Conservation (phyloP, 345 rosid genomes). For the Anacardium occidentale region DNA sequence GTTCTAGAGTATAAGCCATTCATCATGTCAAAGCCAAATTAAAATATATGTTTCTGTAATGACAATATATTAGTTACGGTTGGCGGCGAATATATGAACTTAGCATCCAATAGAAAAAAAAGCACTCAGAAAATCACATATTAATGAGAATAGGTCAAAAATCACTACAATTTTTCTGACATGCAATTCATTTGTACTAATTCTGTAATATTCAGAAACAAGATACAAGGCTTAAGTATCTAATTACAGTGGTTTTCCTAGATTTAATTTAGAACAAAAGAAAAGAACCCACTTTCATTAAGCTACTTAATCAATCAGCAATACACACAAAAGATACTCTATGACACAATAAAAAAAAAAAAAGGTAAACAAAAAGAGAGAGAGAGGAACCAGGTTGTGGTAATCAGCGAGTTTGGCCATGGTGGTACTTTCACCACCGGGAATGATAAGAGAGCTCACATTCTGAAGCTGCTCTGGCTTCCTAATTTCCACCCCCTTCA, state of each 20-base stretch:
- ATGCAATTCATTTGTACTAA: background rate
- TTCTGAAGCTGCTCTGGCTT: constrained; percentile 75
- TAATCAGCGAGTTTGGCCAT: constrained; percentile 97
- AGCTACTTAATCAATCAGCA: background rate
- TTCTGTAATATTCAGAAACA: too few relatives aligned
- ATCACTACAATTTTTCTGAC: background rate
- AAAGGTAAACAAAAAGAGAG: background rate
- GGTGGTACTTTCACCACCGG: constrained; percentile 99
- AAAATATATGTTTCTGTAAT: too few relatives aligned
- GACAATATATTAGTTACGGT: too few relatives aligned
- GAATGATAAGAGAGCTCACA: constrained; percentile 83
- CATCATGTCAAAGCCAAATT: too few relatives aligned
- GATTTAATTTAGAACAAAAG: background rate
- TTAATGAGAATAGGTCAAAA: too few relatives aligned
- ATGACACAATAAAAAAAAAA: background rate
- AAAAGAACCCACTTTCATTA: constrained; percentile 13
- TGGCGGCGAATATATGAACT: too few relatives aligned
- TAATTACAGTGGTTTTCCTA: background rate
- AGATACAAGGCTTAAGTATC: background rate
- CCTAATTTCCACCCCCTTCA: constrained; percentile 81
- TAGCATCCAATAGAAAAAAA: background rate
- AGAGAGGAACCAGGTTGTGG: constrained; percentile 64
- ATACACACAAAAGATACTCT: background rate
- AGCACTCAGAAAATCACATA: background rate
- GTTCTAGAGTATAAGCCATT: background rate